Percentiles rank a stretch among this genome's conserved stretches.
Evolutionary conservation across 139 green algal genomes (phyloP).

Genomic region (Trebouxia sp.): DNA sequence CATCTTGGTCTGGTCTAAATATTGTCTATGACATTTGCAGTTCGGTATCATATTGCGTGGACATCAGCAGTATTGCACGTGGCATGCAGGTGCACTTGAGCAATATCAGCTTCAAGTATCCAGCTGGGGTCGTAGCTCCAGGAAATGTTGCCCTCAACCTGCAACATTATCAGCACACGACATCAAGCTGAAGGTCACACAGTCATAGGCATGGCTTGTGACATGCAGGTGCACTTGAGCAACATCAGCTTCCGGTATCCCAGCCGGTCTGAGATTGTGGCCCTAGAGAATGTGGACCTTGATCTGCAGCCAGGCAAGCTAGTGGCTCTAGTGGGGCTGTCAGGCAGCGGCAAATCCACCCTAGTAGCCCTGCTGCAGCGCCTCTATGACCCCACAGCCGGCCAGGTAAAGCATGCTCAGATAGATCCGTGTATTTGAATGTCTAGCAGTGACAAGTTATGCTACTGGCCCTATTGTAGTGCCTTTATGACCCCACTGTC

Average conservation of each 20-base stretch:
- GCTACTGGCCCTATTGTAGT: too few relatives aligned
- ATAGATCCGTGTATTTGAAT: too few relatives aligned
- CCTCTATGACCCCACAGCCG: slow-evolving; percentile 72
- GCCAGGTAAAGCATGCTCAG: slow-evolving; percentile 26
- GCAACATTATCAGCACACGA: neutral
- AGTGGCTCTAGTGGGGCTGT: slow-evolving; percentile 72
- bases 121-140: neutral
- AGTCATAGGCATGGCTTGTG: neutral
- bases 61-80: too few relatives aligned
- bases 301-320: slow-evolving; percentile 63
- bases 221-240: slow-evolving; percentile 49
- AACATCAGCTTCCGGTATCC: slow-evolving; percentile 66
- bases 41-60: too few relatives aligned
- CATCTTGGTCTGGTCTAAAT: too few relatives aligned
- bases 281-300: slow-evolving; percentile 62
- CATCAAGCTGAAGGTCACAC: neutral
- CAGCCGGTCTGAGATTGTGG: slow-evolving; percentile 43
- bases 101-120: too few relatives aligned
- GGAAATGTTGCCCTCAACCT: neutral
- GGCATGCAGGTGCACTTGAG: too few relatives aligned
- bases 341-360: slow-evolving; percentile 73
- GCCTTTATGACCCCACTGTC: too few relatives aligned
- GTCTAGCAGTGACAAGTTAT: too few relatives aligned
- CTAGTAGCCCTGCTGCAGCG: slow-evolving; percentile 75
- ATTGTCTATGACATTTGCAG: too few relatives aligned